Conservation (phyloP, 2,329 filamentous ascomycete genomes). For the Trichophyton schoenleinii region DNA sequence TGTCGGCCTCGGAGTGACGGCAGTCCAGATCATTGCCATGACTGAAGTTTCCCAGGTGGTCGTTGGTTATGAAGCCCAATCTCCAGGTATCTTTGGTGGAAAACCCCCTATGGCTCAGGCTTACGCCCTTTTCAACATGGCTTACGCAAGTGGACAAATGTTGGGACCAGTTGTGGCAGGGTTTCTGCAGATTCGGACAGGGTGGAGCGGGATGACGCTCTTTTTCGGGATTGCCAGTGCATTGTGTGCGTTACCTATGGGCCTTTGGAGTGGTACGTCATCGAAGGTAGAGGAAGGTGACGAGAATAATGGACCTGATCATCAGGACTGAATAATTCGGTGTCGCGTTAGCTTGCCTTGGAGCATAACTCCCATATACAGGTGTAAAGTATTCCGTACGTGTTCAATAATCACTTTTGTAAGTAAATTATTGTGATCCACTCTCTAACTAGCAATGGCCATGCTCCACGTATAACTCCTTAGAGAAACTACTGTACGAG, state of each 20-base stretch:
- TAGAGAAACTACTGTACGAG: too few relatives aligned
- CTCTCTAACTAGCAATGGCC: too few relatives aligned
- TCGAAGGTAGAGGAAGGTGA: neutral
- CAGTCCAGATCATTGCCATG: slow-evolving; percentile 3
- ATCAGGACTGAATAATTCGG: neutral
- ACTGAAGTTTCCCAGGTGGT: slow-evolving; percentile 32
- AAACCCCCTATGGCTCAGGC: neutral
- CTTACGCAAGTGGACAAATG: neutral
- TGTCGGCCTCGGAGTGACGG: slow-evolving; percentile 7
- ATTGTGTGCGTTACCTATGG: neutral
- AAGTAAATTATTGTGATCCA: too few relatives aligned
- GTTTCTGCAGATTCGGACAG: neutral
- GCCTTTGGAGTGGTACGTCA: neutral
- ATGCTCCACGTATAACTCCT: too few relatives aligned
- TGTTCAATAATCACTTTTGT: too few relatives aligned
- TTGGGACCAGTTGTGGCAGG: neutral
- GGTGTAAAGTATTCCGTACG: too few relatives aligned
- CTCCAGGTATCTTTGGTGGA: slow-evolving; percentile 42
- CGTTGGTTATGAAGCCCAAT: slow-evolving; percentile 43
- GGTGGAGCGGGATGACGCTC: neutral
- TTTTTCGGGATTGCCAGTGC: neutral
- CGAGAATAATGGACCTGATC: neutral
- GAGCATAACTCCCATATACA: too few relatives aligned
- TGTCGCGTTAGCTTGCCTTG: neutral
- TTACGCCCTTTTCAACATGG: neutral